Evolutionary conservation across 805 yeast genomes (phyloP), one percentile per base, ranked within the genome.

Genomic region (Candida ipomoeae): DNA sequence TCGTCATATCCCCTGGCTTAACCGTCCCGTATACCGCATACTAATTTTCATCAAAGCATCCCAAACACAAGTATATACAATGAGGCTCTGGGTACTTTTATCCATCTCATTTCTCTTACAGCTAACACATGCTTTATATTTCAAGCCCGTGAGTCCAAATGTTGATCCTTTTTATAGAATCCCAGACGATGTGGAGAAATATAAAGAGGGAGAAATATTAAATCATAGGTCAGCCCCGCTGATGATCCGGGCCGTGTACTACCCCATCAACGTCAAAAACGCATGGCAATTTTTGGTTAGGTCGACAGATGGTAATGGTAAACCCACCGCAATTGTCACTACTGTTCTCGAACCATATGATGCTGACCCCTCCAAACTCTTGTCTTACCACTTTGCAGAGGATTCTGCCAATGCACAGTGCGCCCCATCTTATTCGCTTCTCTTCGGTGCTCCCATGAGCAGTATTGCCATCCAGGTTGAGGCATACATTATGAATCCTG

Each of bases 271-370:
- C 39, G 52, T 55, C 35, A 40, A 53, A 34, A 46, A 43, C 18
- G 55, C 55, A 5, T 62, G 63, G 60, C 70, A 67, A 45, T 55
- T 59, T n/a, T 49, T 61, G 44, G 57, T 62, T n/a, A 55, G 64
- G 15, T 56, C 68, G 2, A 52, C 57, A 8, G 59, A 61, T 46
- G 46, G 61, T 1, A 45, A 47, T 6, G 65, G 62, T 1, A 48
- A 58, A 8, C 52, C 65, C 6, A 57, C 51, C 4, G 64, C 64
- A 3, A 50, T 59, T 23, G 59, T 61, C 17, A 61, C 66, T 6
- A 62, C 65, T 2, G 39, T 62, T 1, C 46, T 61, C n/a, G 52
- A 60, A 37, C 67, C 67, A 3, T 56, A 56, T 49, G 55, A 61
- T 40, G 62, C 66, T 2, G 63, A 61, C 46, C 58, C 64, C 8